These are phyloP conservation scores for Magnolia kwangsiensis DNA, from an alignment of 164 flowering plant genomes.

Conservation along the genomic window DNA sequence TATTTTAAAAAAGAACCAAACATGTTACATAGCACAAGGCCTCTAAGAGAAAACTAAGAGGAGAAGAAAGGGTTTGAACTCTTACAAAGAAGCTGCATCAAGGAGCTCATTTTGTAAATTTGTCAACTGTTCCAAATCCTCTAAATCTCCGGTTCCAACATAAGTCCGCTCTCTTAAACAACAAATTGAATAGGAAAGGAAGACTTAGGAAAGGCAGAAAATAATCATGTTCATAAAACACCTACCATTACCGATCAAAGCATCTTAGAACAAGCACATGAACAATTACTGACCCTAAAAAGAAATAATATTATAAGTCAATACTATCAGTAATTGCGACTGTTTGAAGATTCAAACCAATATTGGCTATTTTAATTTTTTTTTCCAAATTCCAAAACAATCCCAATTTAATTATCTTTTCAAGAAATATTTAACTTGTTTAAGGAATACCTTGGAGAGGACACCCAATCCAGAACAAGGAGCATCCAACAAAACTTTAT, in stretches of 20 bases:
- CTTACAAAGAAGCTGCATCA: slow-evolving; percentile 78
- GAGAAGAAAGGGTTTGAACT: neutral
- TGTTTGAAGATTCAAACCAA: neutral
- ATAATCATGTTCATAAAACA: neutral
- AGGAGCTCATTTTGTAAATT: slow-evolving; percentile 82
- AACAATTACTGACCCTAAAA: neutral
- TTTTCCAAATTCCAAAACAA: neutral
- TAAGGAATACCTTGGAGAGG: slow-evolving; percentile 69
- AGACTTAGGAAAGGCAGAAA: neutral
- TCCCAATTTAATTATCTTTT: neutral
- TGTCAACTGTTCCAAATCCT: slow-evolving; percentile 74
- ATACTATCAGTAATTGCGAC: neutral
- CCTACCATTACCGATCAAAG: neutral
- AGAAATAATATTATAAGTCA: neutral
- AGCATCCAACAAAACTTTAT: slow-evolving; percentile 87
- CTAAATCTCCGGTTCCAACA: slow-evolving; percentile 84
- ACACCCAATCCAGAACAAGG: slow-evolving; percentile 97
- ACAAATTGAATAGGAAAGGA: neutral
- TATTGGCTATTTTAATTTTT: neutral
- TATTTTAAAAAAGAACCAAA: no score
- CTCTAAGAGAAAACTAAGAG: no score
- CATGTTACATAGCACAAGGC: neutral
- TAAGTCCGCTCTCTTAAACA: slow-evolving; percentile 76
- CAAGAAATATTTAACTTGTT: neutral
- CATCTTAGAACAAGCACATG: neutral